A percentile compares a stretch with the other conserved stretches of the same genome.
Conservation (phyloP, 371 early-diverging fungal genomes). For the Mucor saturninus region DNA sequence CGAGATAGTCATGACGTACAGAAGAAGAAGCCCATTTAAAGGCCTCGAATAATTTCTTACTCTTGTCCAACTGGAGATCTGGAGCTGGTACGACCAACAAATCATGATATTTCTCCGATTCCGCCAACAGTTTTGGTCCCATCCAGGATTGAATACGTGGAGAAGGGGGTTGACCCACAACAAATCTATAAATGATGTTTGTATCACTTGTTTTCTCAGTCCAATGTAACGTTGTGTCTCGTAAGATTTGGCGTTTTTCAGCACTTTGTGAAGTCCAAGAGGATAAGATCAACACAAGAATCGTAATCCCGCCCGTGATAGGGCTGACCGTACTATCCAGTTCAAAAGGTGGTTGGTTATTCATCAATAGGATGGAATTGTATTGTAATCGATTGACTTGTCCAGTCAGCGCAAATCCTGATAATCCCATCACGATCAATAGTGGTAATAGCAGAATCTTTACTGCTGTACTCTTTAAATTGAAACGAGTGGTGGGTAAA, state of each 20-base stretch:
- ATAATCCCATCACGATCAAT: conserved; percentile 51
- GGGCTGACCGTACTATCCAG: conserved; percentile 28
- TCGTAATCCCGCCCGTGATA: conserved; percentile 7
- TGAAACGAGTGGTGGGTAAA: conserved; percentile 39
- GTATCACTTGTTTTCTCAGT: conserved; percentile 16
- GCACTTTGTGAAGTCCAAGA: conserved; percentile 58
- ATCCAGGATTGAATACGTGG: conserved; percentile 42
- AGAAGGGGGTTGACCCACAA: conserved; percentile 61
- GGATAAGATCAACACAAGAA: conserved; percentile 57
- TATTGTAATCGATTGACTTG: conserved; percentile 56
- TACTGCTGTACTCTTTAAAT: conserved; percentile 47
- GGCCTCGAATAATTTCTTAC: conserved; percentile 59
- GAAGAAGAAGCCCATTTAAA: conserved; percentile 48
- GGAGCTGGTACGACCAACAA: conserved; percentile 62
- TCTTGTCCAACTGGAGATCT: conserved; percentile 52
- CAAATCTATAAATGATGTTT: conserved; percentile 52
- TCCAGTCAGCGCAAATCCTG: conserved; percentile 53
- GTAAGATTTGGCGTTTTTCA: conserved; percentile 45
- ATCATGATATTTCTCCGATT: conserved; percentile 55
- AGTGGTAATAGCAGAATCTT: conserved; percentile 56
- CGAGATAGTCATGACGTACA: conserved; percentile 54
- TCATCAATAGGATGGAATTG: conserved; percentile 43
- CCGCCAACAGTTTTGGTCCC: conserved; percentile 48
- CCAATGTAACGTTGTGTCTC: conserved; percentile 51
- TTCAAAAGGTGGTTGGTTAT: conserved; percentile 29